Percentiles rank a stretch among this genome's conserved stretches.
Evolutionary conservation across 2,329 filamentous ascomycete species (phyloP).

Genomic region (Neofusicoccum kwambonambiense): DNA sequence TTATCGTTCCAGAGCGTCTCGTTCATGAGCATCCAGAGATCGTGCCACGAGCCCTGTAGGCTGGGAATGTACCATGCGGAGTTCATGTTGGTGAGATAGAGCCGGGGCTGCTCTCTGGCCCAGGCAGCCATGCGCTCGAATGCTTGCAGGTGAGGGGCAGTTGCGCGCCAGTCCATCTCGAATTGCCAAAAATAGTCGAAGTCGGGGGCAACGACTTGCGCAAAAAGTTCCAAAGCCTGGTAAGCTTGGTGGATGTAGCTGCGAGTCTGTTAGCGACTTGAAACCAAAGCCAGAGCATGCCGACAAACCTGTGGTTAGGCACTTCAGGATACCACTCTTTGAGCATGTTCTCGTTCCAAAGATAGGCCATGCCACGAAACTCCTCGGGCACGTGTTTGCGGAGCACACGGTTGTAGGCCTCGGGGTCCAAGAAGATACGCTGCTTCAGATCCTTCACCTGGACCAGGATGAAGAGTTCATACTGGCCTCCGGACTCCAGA

Average conservation of each 20-base stretch:
- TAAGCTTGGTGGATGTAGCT: constrained; percentile 58
- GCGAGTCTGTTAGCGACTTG: constrained; percentile 28
- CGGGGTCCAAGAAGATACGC: constrained; percentile 59
- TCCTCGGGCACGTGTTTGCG: constrained; percentile 65
- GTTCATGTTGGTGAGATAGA: constrained; percentile 59
- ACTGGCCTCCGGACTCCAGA: constrained; percentile 47
- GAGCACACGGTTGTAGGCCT: constrained; percentile 60
- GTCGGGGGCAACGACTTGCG: constrained; percentile 67
- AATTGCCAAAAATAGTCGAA: constrained; percentile 82
- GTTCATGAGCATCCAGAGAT: constrained; percentile 41
- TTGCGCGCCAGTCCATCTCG: constrained; percentile 79
- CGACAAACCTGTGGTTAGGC: constrained; percentile 30
- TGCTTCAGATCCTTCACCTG: constrained; percentile 54
- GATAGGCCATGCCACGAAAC: constrained; percentile 68
- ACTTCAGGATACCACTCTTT: constrained; percentile 50
- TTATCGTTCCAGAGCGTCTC: constrained; percentile 41
- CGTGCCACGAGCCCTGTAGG: constrained; percentile 50
- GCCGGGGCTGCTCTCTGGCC: constrained; percentile 54
- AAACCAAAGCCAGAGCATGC: not conserved
- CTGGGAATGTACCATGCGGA: constrained; percentile 56
- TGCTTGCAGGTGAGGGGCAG: constrained; percentile 78
- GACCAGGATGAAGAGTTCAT: constrained; percentile 49
- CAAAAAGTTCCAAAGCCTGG: constrained; percentile 73
- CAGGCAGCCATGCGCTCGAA: constrained; percentile 62
- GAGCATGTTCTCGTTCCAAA: constrained; percentile 67